These are phyloP conservation scores for Pelargonium australe DNA, from an alignment of 441 rosid species.

Conservation along the genomic window DNA sequence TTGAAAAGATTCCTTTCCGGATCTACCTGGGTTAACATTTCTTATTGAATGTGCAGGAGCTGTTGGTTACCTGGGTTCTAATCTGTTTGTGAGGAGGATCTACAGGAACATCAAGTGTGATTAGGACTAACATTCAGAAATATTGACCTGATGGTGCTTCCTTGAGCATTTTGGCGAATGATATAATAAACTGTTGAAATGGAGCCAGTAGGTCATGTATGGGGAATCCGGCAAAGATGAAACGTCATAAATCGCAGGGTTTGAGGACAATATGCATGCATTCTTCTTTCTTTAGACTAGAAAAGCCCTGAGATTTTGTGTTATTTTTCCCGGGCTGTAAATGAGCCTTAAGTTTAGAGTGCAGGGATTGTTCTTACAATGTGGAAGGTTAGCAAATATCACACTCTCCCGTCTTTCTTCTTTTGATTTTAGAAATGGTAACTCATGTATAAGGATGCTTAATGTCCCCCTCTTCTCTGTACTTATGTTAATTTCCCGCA, in stretches of 20 bases:
- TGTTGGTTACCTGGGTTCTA: conserved; percentile 83
- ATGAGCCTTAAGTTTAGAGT: conserved; percentile 38
- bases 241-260: conserved; percentile 17
- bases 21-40: background rate
- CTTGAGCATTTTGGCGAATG: conserved; percentile 19
- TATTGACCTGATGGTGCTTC: conserved; percentile 28
- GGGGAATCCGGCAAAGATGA: conserved; percentile 6
- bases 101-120: conserved; percentile 95
- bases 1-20: background rate
- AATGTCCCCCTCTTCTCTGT: conserved; percentile 11
- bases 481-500: conserved; percentile 23
- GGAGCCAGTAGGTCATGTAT: conserved; percentile 26
- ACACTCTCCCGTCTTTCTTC: conserved; percentile 4
- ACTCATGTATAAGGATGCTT: conserved; percentile 21
- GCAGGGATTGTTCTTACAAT: conserved; percentile 35
- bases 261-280: conserved; percentile 21
- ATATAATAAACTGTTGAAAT: conserved; percentile 21
- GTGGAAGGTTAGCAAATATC: conserved; percentile 30
- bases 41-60: conserved; percentile 51
- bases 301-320: conserved; percentile 24
- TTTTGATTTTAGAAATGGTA: conserved; percentile 22
- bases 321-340: conserved; percentile 35
- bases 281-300: conserved; percentile 20
- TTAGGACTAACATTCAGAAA: conserved; percentile 24
- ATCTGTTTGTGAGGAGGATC: conserved; percentile 87